Base-by-base conservation (phyloP, 192 early-diverging fungal species). In the Coemansia erecta region DNA sequence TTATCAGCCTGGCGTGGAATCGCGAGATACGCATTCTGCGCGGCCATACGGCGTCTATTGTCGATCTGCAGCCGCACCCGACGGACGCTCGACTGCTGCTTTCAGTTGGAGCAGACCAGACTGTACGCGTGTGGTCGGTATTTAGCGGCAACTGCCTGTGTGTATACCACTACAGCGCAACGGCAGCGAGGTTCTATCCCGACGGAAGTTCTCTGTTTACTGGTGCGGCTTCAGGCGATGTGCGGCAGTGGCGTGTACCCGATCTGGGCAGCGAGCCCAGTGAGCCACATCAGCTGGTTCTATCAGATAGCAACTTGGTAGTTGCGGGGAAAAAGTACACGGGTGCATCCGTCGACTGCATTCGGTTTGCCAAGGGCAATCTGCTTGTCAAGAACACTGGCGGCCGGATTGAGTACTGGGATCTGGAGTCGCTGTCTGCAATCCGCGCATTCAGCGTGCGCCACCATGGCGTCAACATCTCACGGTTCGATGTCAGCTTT, bases 91-190 rank as follows among this genome's bases (percentile, higher is more conserved):
- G 84, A 19, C 81, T 88, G 26, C 54, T 94, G 17, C 59, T 90
- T 3, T 93, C 93, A 0, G 83, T 86, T 3, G 72, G 86, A 7
- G 85, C 72, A 43, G 93, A 93, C 68, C 81, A 84, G 8, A 90
- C 86, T 3, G 83, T 92, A 5, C 84, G 90, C 47, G 61, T 95
- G 35, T 95, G 93, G 93, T 84, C 91, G 50, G 75, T 91, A 45
- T 74, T 80, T 8, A 82, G 72, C 6, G 77, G 81, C 17, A 56
- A 68, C 35, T 92, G 90, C 54, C 55, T 90, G 33, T 70, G 83
- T 28, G 56, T 87, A 12, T 90, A 86, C 70, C 81, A 81, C 48
- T 72, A 66, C 28, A 81, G 82, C 14, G 83, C 85, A 15, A 83
- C 80, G 0, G 85, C 84, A 2, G 73, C 82, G 21, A 85, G 86